Conservation (phyloP, 2,329 filamentous ascomycete genomes). For the Colletotrichum kahawae region DNA sequence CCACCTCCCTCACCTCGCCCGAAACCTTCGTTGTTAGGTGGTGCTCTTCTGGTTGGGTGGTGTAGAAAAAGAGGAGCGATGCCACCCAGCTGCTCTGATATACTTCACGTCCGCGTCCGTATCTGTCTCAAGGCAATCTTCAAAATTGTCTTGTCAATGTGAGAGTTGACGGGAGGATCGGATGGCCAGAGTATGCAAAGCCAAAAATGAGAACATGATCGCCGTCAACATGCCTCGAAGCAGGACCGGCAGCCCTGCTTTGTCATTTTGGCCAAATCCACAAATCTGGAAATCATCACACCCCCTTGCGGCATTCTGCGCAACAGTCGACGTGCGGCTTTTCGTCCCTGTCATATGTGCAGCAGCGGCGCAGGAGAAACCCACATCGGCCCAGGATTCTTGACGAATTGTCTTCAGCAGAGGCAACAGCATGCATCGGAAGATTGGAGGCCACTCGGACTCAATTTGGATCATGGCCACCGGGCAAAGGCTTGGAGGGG, state of each 20-base stretch:
- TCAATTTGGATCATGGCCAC: neutral
- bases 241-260: neutral
- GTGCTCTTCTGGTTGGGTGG: neutral
- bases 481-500: neutral
- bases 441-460: neutral
- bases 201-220: neutral
- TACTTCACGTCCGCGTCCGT: neutral
- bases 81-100: neutral
- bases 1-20: neutral
- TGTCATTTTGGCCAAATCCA: neutral
- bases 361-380: neutral
- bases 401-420: neutral
- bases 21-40: neutral
- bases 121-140: neutral
- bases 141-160: neutral
- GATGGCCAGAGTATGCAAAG: neutral
- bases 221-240: neutral
- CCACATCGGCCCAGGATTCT: neutral
- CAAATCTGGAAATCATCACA: neutral
- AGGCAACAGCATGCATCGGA: neutral
- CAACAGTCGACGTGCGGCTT: neutral
- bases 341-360: neutral
- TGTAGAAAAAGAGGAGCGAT: neutral
- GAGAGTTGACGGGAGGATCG: neutral
- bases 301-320: constrained; percentile 2